phyloP scores from a whole-genome alignment of 139 green algal genomes.

The Haematococcus sp. region DNA sequence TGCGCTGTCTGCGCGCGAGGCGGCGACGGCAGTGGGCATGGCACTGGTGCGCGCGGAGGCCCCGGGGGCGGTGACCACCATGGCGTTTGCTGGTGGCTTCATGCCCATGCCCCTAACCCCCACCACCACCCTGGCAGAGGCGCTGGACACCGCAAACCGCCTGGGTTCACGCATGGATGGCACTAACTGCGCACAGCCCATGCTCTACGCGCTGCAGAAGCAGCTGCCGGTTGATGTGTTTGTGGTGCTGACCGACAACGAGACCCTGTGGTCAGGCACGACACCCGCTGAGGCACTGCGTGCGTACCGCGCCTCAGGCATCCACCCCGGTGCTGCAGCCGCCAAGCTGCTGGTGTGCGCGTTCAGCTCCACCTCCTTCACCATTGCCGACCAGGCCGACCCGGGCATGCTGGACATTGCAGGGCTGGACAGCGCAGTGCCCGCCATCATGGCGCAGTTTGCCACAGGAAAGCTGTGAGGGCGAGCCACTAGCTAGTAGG shows the following conservation, averaged over 20 bases:
- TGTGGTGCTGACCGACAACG: conserved; percentile 30
- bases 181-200: conserved; percentile 33
- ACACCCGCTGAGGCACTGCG: conserved; percentile 17
- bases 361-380: conserved; percentile 8
- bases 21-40: conserved; percentile 22
- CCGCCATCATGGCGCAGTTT: too few relatives aligned
- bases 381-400: conserved; percentile 21
- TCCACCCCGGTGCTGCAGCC: not conserved
- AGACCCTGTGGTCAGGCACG: conserved; percentile 12
- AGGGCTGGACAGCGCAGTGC: not conserved
- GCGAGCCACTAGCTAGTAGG: too few relatives aligned
- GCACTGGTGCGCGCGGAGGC: conserved; percentile 15
- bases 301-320: conserved; percentile 8
- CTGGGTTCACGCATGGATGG: conserved; percentile 9
- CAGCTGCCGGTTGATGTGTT: conserved; percentile 25
- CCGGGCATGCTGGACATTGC: conserved; percentile 31
- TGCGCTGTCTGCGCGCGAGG: not conserved
- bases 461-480: too few relatives aligned
- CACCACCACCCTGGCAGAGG: too few relatives aligned
- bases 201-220: conserved; percentile 15
- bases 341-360: conserved; percentile 29
- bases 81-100: conserved; percentile 17
- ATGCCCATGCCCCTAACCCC: too few relatives aligned
- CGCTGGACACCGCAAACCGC: too few relatives aligned
- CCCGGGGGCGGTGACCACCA: not conserved